Conservation (phyloP, 768 basidiomycete genomes). For the Tephrocybe sp. region DNA sequence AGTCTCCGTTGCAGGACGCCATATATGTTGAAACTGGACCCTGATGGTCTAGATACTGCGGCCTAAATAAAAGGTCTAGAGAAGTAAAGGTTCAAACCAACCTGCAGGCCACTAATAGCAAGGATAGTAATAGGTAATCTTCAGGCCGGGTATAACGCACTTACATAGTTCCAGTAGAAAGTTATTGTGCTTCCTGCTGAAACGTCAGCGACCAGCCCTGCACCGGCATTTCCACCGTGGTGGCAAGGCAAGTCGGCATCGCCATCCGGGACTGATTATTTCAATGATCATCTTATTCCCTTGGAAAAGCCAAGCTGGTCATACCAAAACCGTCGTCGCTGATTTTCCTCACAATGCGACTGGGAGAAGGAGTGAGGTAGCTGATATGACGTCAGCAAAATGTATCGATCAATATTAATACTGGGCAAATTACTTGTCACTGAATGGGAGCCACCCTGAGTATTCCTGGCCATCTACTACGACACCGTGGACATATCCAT, state of each 20-base stretch:
- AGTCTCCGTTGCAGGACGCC: conserved; percentile 46
- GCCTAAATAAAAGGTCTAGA: not conserved
- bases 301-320: conserved; percentile 2
- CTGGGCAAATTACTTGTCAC: conserved; percentile 30
- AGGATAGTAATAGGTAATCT: too few species aligned
- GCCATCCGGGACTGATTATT: conserved; percentile 21
- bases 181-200: conserved; percentile 38
- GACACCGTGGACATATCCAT: conserved; percentile 36
- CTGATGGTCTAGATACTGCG: conserved; percentile 36
- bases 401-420: conserved; percentile 2
- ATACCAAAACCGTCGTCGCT: conserved; percentile 33
- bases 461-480: conserved; percentile 27
- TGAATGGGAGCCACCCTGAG: conserved; percentile 38
- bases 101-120: conserved; percentile 35
- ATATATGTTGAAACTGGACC: conserved; percentile 53
- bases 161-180: conserved; percentile 44
- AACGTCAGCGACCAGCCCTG: conserved; percentile 33
- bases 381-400: conserved; percentile 17
- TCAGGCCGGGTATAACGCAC: too few species aligned
- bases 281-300: not conserved
- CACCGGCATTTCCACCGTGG: conserved; percentile 37
- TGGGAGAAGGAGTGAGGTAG: conserved; percentile 25
- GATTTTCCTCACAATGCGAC: conserved; percentile 31
- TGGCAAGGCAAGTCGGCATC: conserved; percentile 43
- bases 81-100: conserved; percentile 15